phyloP scores from a whole-genome alignment of 2,329 filamentous ascomycete species.

The Ramularia collo-cygni region DNA sequence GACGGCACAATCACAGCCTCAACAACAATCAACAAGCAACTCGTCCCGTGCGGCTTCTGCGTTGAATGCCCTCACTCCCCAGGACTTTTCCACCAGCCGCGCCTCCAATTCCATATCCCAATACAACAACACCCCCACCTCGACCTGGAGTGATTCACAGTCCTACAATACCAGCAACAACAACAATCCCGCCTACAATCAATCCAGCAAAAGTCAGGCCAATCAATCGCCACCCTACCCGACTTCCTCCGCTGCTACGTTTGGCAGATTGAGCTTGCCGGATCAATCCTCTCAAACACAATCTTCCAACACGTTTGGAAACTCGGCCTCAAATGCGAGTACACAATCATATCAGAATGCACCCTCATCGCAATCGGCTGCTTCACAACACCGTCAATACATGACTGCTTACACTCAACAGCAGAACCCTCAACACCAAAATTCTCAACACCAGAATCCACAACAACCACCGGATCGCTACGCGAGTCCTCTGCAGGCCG shows the following conservation, averaged over 20 bases:
- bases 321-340: conserved; percentile 10
- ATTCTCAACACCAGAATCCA: conserved; percentile 12
- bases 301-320: conserved; percentile 11
- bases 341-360: conserved; percentile 18
- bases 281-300: conserved; percentile 16
- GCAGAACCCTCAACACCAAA: conserved; percentile 14
- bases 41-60: conserved; percentile 17
- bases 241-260: conserved; percentile 16
- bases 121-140: conserved; percentile 13
- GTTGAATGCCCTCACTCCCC: conserved; percentile 19
- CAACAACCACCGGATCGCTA: conserved; percentile 25
- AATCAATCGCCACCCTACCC: conserved; percentile 23
- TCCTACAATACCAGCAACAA: conserved; percentile 5
- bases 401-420: conserved; percentile 15
- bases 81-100: conserved; percentile 13
- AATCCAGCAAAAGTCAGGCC: conserved; percentile 16
- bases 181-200: conserved; percentile 10
- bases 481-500: conserved; percentile 25
- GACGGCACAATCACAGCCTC: background rate
- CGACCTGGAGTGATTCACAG: conserved; percentile 5
- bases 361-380: conserved; percentile 15
- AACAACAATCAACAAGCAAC: conserved; percentile 9
- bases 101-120: conserved; percentile 7
- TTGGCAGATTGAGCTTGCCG: conserved; percentile 19
- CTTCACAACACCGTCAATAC: conserved; percentile 11